phyloP scores from a whole-genome alignment of 2,329 filamentous ascomycete genomes.

The Aspergillus sojae region DNA sequence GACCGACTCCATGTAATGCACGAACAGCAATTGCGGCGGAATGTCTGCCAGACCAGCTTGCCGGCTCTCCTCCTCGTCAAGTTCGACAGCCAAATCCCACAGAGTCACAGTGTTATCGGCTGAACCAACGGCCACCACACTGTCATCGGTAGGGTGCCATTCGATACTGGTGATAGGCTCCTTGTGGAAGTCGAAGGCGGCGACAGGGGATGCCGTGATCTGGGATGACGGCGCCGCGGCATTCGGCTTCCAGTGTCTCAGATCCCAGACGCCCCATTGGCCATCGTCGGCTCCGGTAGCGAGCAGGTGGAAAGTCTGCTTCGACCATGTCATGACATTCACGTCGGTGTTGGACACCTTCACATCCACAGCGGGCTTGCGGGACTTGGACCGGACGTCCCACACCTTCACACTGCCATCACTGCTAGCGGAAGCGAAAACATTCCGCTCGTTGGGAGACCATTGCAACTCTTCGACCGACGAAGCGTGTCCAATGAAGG shows the following conservation, averaged over 20 bases:
- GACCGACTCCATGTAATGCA: constrained; percentile 91
- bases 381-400: constrained; percentile 89
- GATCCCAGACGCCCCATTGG: constrained; percentile 93
- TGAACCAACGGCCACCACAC: constrained; percentile 87
- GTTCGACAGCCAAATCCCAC: constrained; percentile 94
- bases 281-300: constrained; percentile 93
- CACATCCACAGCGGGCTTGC: constrained; percentile 83
- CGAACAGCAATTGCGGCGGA: constrained; percentile 91
- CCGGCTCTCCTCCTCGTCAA: constrained; percentile 95
- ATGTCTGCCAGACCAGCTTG: constrained; percentile 87
- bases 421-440: constrained; percentile 91
- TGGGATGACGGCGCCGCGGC: constrained; percentile 50
- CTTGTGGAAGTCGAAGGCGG: constrained; percentile 91
- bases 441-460: constrained; percentile 89
- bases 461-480: constrained; percentile 96
- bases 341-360: constrained; percentile 83
- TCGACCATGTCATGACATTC: constrained; percentile 96
- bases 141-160: constrained; percentile 97
- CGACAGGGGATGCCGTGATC: constrained; percentile 74
- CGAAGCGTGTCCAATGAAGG: constrained; percentile 80
- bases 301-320: constrained; percentile 82
- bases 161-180: constrained; percentile 95
- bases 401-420: constrained; percentile 95
- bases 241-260: constrained; percentile 86
- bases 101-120: constrained; percentile 93